Base-by-base conservation (phyloP, 2,329 filamentous ascomycete genomes). In the Emericellopsis atlantica region DNA sequence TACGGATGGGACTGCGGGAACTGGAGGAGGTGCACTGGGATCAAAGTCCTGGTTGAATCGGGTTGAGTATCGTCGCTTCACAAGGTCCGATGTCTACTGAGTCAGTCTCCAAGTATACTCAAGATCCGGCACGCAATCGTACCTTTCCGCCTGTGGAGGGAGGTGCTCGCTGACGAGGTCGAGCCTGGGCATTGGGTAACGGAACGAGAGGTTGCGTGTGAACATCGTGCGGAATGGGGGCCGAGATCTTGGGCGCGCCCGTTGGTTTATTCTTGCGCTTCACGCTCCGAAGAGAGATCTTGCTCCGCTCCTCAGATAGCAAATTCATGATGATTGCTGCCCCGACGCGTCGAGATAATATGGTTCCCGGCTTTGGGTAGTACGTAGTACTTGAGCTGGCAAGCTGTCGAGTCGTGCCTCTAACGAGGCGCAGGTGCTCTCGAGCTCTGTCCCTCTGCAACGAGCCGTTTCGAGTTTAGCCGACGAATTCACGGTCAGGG, bases 1-100 rank as follows among this genome's bases (percentile, higher is more conserved):
- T 40, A 73, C 57, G 34, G 70, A 60, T 47, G 81, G 79, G 41
- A 85, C 54, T 11, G 73, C 61, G 1, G 92, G 90, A 47, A 95
- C 70, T 2, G 84, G 75, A 15, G 87, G 75, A n/a, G 87, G 74
- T n/a, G 75, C 76, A 42, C 74, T 77, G 49, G 72, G 67, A 51
- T 81, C 75, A 55, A 79, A 84, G 51, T 85, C 79, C 48, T 84
- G 79, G 52, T 88, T 90, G 60, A 95, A 94, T 45, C 90, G 81
- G 34, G 89, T 89, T 32, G 92, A 96, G 62, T 96, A 98, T 51
- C 92, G 74, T 51, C 88, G 76, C 66, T 96, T 96, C 44, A 98
- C 89, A 41, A 96, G 70, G 59, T 98, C 90, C 21, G 76, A 76
- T 1, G 77, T 81, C 75, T 79, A 34, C 21, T 39, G 18, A 22